Percentiles rank a stretch among this genome's conserved stretches.
Evolutionary conservation across 345 rosid genomes (phyloP).

Genomic region (Hypericum androsaemum): DNA sequence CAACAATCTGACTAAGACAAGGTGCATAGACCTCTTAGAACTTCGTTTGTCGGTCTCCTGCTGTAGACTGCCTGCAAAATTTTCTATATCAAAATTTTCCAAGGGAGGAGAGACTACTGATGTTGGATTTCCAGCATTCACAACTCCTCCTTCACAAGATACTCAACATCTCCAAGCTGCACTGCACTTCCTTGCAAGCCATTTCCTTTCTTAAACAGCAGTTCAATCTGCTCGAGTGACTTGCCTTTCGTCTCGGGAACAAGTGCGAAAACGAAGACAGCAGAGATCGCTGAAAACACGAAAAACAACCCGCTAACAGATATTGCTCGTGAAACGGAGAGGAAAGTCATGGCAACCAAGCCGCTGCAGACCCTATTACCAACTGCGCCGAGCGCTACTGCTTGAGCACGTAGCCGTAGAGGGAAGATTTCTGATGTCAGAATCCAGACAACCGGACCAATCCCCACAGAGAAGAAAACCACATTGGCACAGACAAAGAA

Average conservation of each 20-base stretch:
- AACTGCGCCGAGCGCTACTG: slow-evolving; percentile 65
- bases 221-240: slow-evolving; percentile 67
- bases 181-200: slow-evolving; percentile 37
- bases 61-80: too few relatives aligned
- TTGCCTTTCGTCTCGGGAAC: slow-evolving; percentile 80
- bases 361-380: slow-evolving; percentile 76
- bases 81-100: too few relatives aligned
- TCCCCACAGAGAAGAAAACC: slow-evolving; percentile 73
- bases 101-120: too few relatives aligned
- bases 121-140: too few relatives aligned
- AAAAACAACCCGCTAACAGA: slow-evolving; percentile 62
- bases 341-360: slow-evolving; percentile 72
- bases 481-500: slow-evolving; percentile 65
- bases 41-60: too few relatives aligned
- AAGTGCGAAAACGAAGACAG: slow-evolving; percentile 42
- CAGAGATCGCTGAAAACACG: slow-evolving; percentile 41
- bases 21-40: too few relatives aligned
- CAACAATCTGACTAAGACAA: too few relatives aligned
- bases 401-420: slow-evolving; percentile 65
- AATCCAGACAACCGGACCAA: slow-evolving; percentile 81
- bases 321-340: slow-evolving; percentile 46
- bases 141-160: slow-evolving; percentile 44
- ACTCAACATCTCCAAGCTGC: slow-evolving; percentile 65
- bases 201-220: slow-evolving; percentile 37
- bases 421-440: slow-evolving; percentile 78